These are phyloP conservation scores for Sporothrix brunneoviolacea DNA, from an alignment of 2,329 filamentous ascomycete species.

Conservation along the genomic window DNA sequence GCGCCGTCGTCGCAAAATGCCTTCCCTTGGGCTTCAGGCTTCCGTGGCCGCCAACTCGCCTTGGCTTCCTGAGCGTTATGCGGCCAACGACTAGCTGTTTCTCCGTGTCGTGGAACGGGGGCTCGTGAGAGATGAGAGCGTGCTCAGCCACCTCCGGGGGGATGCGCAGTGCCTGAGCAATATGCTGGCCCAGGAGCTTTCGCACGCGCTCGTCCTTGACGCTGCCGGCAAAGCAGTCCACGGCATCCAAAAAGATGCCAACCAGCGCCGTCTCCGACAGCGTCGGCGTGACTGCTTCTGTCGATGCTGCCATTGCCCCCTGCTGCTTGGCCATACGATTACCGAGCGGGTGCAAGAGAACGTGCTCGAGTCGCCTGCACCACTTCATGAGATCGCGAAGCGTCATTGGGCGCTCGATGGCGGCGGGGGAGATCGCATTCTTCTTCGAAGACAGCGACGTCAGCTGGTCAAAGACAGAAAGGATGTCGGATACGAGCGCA, in stretches of 20 bases:
- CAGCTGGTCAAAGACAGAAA: slow-evolving; percentile 52
- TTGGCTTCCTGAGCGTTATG: slow-evolving; percentile 52
- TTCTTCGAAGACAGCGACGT: slow-evolving; percentile 25
- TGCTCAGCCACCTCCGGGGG: slow-evolving; percentile 75
- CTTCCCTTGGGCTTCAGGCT: slow-evolving; percentile 41
- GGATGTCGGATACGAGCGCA: slow-evolving; percentile 52
- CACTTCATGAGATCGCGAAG: slow-evolving; percentile 79
- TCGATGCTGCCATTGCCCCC: slow-evolving; percentile 62
- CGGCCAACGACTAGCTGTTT: slow-evolving; percentile 58
- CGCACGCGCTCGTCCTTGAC: slow-evolving; percentile 60
- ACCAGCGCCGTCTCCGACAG: slow-evolving; percentile 67
- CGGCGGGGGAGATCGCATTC: slow-evolving; percentile 24
- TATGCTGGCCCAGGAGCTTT: slow-evolving; percentile 54
- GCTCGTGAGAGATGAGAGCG: slow-evolving; percentile 66
- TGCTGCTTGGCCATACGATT: slow-evolving; percentile 23
- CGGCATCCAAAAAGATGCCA: slow-evolving; percentile 85
- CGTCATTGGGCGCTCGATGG: slow-evolving; percentile 43
- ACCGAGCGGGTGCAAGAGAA: slow-evolving; percentile 40
- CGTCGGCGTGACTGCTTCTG: slow-evolving; percentile 30
- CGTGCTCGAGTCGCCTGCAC: slow-evolving; percentile 67
- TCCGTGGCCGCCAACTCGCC: slow-evolving; percentile 29
- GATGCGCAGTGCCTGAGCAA: slow-evolving; percentile 83
- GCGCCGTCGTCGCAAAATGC: slow-evolving; percentile 81
- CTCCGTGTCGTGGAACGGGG: slow-evolving; percentile 58
- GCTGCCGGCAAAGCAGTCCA: slow-evolving; percentile 86